A percentile compares a stretch with the other conserved stretches of the same genome.
Evolutionary conservation across 1,284 basidiomycete genomes (phyloP).

Genomic region (Irpex sp.): DNA sequence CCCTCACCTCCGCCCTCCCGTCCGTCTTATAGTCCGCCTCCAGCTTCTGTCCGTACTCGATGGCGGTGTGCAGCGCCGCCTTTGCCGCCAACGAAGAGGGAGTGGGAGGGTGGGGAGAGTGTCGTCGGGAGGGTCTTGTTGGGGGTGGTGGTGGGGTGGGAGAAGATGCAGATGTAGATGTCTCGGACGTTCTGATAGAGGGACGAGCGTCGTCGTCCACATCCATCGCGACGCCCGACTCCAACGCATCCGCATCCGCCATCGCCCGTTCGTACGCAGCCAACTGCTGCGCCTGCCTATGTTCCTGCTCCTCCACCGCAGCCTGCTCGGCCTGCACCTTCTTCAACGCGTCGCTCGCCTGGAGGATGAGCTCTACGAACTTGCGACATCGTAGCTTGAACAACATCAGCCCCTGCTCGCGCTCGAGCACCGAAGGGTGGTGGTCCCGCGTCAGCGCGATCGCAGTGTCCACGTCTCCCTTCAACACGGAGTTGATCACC

Average conservation of each 20-base stretch:
- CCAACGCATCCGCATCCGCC: constrained; percentile 27
- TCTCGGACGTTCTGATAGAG: too few relatives aligned
- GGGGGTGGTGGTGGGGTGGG: constrained; percentile 14
- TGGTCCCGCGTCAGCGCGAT: constrained; percentile 49
- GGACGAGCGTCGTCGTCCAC: constrained; percentile 31
- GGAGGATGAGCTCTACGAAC: constrained; percentile 76
- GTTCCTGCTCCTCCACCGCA: constrained; percentile 42
- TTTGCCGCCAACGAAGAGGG: constrained; percentile 28
- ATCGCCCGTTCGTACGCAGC: constrained; percentile 22
- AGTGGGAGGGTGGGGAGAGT: neutral
- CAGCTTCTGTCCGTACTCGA: constrained; percentile 67
- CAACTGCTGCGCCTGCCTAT: constrained; percentile 11
- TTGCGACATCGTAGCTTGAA: constrained; percentile 79
- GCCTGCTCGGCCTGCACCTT: constrained; percentile 41
- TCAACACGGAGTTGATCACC: constrained; percentile 63
- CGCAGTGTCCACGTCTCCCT: constrained; percentile 73
- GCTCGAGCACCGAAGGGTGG: constrained; percentile 62
- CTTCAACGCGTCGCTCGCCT: constrained; percentile 63
- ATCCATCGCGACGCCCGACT: constrained; percentile 32
- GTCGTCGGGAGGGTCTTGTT: constrained; percentile 7
- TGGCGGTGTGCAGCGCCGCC: constrained; percentile 56
- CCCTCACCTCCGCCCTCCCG: constrained; percentile 54
- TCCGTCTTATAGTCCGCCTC: constrained; percentile 65
- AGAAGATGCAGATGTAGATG: too few relatives aligned
- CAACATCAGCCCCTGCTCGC: constrained; percentile 61